phyloP scores from a whole-genome alignment of 257 asterid species.

The Ajuga chamaepitys region DNA sequence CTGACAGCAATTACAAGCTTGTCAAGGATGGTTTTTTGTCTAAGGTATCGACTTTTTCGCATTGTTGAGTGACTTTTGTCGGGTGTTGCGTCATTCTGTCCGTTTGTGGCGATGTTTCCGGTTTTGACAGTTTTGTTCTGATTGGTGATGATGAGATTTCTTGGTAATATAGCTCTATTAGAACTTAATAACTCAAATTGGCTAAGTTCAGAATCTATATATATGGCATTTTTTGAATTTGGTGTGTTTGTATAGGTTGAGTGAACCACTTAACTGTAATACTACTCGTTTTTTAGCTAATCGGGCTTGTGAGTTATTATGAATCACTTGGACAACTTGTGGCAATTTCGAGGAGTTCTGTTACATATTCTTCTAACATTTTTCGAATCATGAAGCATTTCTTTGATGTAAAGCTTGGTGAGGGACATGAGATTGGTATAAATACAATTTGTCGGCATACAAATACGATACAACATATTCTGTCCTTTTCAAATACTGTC shows the following conservation, averaged over 20 bases:
- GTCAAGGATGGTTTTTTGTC: conserved; percentile 71
- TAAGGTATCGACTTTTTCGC: conserved; percentile 48
- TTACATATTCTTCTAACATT: too few species aligned
- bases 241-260: background rate
- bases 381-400: too few species aligned
- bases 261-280: background rate
- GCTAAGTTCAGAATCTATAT: background rate
- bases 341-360: background rate
- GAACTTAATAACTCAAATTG: background rate
- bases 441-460: too few species aligned
- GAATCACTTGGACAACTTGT: background rate
- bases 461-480: too few species aligned
- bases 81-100: background rate
- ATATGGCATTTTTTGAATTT: background rate
- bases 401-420: too few species aligned
- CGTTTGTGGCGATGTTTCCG: background rate
- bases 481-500: too few species aligned
- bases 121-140: background rate
- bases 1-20: conserved; percentile 90
- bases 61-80: background rate
- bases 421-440: too few species aligned
- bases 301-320: background rate
- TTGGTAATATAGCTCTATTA: background rate
- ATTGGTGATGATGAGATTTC: background rate
- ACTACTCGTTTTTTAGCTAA: background rate